Percentiles rank a stretch among this genome's conserved stretches.
Conservation (phyloP, 31 red algal species). For the Asparagopsis taxiformis region DNA sequence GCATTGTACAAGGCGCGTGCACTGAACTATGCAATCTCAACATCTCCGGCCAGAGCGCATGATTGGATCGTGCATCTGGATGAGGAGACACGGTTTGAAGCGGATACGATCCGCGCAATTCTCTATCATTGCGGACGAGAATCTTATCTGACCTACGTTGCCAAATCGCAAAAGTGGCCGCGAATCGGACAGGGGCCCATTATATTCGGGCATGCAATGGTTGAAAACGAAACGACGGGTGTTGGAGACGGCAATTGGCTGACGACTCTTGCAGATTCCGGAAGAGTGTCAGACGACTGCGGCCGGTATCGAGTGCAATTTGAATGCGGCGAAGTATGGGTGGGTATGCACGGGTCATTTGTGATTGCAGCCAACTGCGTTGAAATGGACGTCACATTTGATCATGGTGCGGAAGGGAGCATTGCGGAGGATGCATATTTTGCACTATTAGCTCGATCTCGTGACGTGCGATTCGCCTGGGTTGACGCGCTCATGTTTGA, state of each 20-base stretch:
- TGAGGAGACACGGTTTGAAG: conserved; percentile 70
- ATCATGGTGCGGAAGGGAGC: conserved; percentile 63
- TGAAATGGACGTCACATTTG: conserved; percentile 65
- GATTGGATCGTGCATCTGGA: conserved; percentile 80
- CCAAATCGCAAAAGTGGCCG: conserved; percentile 29
- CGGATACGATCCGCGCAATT: conserved; percentile 39
- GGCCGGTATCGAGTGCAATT: conserved; percentile 72
- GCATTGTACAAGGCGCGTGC: conserved; percentile 73
- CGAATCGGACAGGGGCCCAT: conserved; percentile 77
- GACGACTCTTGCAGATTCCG: conserved; percentile 73
- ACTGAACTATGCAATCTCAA: conserved; percentile 70
- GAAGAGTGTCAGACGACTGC: conserved; percentile 70
- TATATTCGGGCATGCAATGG: conserved; percentile 44
- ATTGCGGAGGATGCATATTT: conserved; percentile 76
- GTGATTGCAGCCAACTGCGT: conserved; percentile 60
- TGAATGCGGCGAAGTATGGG: conserved; percentile 63
- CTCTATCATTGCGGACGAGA: conserved; percentile 38
- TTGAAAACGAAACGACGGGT: conserved; percentile 4
- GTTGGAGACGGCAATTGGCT: conserved; percentile 48
- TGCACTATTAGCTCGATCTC: conserved; percentile 42
- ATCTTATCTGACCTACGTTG: conserved; percentile 37
- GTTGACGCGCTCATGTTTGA: conserved; percentile 76
- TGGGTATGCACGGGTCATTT: conserved; percentile 87
- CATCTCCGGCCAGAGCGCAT: conserved; percentile 22
- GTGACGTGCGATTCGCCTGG: conserved; percentile 63